Conservation (phyloP, 192 early-diverging fungal genomes). For the Spinellus fusiger region DNA sequence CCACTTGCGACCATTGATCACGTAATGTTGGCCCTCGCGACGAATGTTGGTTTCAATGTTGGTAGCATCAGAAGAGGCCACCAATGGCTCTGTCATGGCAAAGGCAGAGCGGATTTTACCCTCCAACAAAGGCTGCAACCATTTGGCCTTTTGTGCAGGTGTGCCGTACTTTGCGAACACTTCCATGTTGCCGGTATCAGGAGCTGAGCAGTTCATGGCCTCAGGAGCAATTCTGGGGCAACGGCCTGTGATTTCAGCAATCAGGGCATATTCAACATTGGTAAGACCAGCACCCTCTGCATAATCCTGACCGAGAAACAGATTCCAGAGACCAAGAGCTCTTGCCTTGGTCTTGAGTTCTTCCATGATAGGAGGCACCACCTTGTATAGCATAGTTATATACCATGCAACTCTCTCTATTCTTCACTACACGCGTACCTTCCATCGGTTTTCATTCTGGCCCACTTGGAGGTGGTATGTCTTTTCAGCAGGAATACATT, state of each 20-base stretch:
- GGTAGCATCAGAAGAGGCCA: conserved; percentile 96
- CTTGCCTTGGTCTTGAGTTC: conserved; percentile 83
- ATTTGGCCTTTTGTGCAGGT: conserved; percentile 71
- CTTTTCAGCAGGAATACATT: conserved; percentile 92
- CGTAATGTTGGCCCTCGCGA: conserved; percentile 56
- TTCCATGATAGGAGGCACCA: conserved; percentile 82
- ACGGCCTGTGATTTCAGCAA: conserved; percentile 88
- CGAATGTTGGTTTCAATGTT: conserved; percentile 88
- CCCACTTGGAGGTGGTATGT: conserved; percentile 70
- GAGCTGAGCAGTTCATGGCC: conserved; percentile 88
- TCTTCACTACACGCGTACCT: conserved; percentile 38
- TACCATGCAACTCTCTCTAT: background rate
- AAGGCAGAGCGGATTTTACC: conserved; percentile 95
- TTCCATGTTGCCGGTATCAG: conserved; percentile 99
- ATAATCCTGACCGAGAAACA: conserved; percentile 83
- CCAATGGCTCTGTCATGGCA: conserved; percentile 96
- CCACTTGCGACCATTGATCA: conserved; percentile 89
- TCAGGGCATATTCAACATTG: conserved; percentile 90
- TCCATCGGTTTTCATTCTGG: conserved; percentile 74
- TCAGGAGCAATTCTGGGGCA: conserved; percentile 80
- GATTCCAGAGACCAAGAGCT: conserved; percentile 91
- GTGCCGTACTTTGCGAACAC: conserved; percentile 95
- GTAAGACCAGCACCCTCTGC: conserved; percentile 79
- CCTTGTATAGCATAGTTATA: conserved; percentile 24
- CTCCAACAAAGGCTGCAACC: conserved; percentile 77